Evolutionary conservation across 2,329 filamentous ascomycete genomes (phyloP), one percentile per base, ranked within the genome.

Genomic region (Trichoderma lentiforme): DNA sequence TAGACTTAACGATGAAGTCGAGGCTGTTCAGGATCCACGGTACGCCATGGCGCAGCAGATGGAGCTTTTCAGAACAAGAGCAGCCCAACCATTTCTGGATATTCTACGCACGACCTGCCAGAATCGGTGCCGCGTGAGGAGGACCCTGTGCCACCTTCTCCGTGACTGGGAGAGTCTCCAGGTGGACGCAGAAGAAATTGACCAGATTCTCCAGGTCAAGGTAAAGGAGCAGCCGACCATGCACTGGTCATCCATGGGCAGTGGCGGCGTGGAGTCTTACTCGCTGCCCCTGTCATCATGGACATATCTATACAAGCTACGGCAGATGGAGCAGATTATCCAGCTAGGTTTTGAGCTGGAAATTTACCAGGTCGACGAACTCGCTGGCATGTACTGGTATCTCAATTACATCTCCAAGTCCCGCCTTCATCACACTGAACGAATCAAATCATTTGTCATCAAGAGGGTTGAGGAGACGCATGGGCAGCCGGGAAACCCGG

Each of bases 321-420:
- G 88, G 34, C 89, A 95, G 77, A 93, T 98, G 87, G 92, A 95
- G 79, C 92, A 91, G 85, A 91, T 97, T 60, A 87, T 98, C 18
- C 93, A 98, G 78, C 89, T 98, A 36, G 96, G 97, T 14, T 98
- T 99, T 80, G 96, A 99, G 81, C 90, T 98, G 14, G 91, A 95
- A 57, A 89, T 97, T 11, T 98, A 98, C 81, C 90, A 95, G 68
- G 87, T 90, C 0, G 92, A 97, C 79, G 96, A 99, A 80, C 86
- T 96, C 11, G 88, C 90, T 0, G 90, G 90, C 28, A 97, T 98
- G 92, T 98, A 98, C 81, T 96, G 92, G 90, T 94, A 97, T 80
- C 83, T 97, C 74, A 89, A 93, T 75, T 89, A 93, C 82, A 83
- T 97, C 72, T 85, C 92, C 77, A 88, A 90, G 78, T 89, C 91